Base-by-base conservation (phyloP, 1,284 basidiomycete genomes). In the Trichosporon faecale region DNA sequence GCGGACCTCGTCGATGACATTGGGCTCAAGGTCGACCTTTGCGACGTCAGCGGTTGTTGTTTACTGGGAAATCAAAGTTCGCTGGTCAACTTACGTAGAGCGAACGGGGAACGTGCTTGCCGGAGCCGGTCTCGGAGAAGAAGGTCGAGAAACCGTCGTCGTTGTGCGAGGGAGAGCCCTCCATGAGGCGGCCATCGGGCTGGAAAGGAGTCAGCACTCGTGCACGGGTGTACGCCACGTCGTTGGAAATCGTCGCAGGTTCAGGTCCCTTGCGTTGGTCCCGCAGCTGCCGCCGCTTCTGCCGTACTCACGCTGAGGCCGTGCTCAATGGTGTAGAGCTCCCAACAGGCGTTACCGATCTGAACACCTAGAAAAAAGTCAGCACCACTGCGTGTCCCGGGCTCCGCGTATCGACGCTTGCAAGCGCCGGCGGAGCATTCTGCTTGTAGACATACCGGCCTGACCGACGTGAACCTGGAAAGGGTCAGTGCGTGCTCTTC, bases 301-400 rank as follows among this genome's bases (percentile, higher is more conserved):
- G 49, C 49, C 49, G 16, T 29, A 88, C 91, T 83, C 79, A 95
- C 94, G 85, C 91, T 93, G 77, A 99, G 88, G 81, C 95, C 95
- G 85, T 99, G 97, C 86, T 99, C 97, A 79, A 96, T 89, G 76
- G 95, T 97, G 88, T 99, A 99, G 75, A 99, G 89, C 85, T 98
- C 95, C 96, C 95, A 95, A 86, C 93, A 95, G 82, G 94, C 94
- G 82, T 96, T 96, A 84, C 94, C 94, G 80, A 97, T 95, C 77
- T 85, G 84, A 68, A 84, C 83, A 83, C 85, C 84, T 80, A 73
- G 33, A 11, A 11, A 52, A 61, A n/a, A 31, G 57, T 61, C 57
- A 61, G 57, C 64, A 4, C 5, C 64, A 31, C 27, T 18, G 57
- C 21, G 57, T n/a, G 27, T n/a, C 57, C 8, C 7, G 31, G 4